phyloP scores from a whole-genome alignment of 345 rosid genomes.

The Pistacia atlantica region DNA sequence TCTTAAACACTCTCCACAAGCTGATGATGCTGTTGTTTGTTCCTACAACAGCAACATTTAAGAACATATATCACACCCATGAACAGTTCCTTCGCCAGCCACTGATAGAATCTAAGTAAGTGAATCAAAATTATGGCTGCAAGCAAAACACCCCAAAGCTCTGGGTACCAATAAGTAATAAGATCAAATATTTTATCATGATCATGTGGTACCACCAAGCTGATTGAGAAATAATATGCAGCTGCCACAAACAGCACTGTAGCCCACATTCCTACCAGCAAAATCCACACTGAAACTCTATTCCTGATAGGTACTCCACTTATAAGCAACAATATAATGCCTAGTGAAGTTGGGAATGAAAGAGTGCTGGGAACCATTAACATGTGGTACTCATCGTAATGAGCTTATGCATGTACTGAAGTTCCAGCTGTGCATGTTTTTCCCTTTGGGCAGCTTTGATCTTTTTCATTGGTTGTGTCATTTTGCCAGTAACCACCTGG shows the following conservation, averaged over 20 bases:
- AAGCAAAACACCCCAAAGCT: neutral
- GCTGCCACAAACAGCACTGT: neutral
- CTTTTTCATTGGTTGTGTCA: neutral
- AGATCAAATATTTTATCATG: neutral
- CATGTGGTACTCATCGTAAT: neutral
- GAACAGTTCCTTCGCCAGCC: too few species aligned
- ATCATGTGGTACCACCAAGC: too few species aligned
- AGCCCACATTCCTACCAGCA: neutral
- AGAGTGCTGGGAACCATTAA: too few species aligned
- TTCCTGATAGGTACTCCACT: neutral
- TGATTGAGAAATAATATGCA: neutral
- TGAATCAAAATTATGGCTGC: too few species aligned
- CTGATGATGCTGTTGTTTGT: too few species aligned
- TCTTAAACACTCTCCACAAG: too few species aligned
- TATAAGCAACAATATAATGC: neutral
- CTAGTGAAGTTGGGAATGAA: neutral
- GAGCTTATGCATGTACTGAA: neutral
- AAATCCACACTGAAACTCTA: neutral
- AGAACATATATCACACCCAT: too few species aligned
- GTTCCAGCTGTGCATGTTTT: conserved; percentile 3
- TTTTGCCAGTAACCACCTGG: conserved; percentile 39
- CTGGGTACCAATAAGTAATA: neutral
- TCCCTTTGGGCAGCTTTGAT: neutral
- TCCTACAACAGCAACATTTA: too few species aligned
- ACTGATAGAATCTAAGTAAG: too few species aligned